These are phyloP conservation scores for Trametes sp. DNA, from an alignment of 1,284 basidiomycete species.

Conservation along the genomic window DNA sequence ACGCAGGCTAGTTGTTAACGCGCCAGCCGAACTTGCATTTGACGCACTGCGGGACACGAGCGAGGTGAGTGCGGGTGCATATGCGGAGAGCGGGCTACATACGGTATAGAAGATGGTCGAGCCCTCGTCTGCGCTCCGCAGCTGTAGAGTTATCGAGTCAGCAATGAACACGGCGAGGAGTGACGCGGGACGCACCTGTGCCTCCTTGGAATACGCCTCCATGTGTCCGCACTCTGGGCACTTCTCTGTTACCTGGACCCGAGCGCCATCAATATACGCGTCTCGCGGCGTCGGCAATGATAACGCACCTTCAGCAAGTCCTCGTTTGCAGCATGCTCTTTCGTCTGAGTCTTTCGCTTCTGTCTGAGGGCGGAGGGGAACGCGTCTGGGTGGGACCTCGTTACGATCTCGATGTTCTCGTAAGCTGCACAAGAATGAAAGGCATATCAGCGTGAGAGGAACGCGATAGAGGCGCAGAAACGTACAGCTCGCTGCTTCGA, in stretches of 20 bases:
- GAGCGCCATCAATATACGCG: background rate
- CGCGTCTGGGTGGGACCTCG: constrained; percentile 90
- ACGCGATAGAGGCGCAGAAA: constrained; percentile 27
- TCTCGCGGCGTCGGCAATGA: background rate
- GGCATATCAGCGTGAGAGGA: constrained; percentile 1
- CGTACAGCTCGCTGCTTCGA: constrained; percentile 89
- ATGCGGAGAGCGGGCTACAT: constrained; percentile 37
- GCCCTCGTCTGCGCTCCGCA: constrained; percentile 91
- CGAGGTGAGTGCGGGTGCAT: constrained; percentile 5
- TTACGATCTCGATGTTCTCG: constrained; percentile 91
- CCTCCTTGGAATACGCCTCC: constrained; percentile 81
- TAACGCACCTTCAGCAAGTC: constrained; percentile 71
- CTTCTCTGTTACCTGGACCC: constrained; percentile 83
- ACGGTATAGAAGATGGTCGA: constrained; percentile 86
- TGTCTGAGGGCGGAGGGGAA: constrained; percentile 92
- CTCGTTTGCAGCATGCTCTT: constrained; percentile 78
- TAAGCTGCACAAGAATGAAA: constrained; percentile 69
- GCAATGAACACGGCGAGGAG: background rate
- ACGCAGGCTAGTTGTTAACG: constrained; percentile 65
- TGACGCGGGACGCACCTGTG: constrained; percentile 60
- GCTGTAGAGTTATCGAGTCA: constrained; percentile 51
- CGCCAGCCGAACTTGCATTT: constrained; percentile 81
- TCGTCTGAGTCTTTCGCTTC: constrained; percentile 92
- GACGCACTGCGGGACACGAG: constrained; percentile 56
- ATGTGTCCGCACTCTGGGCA: constrained; percentile 91